Conservation (phyloP, 352 stramenopile species). For the Thraustochytrium sp. region DNA sequence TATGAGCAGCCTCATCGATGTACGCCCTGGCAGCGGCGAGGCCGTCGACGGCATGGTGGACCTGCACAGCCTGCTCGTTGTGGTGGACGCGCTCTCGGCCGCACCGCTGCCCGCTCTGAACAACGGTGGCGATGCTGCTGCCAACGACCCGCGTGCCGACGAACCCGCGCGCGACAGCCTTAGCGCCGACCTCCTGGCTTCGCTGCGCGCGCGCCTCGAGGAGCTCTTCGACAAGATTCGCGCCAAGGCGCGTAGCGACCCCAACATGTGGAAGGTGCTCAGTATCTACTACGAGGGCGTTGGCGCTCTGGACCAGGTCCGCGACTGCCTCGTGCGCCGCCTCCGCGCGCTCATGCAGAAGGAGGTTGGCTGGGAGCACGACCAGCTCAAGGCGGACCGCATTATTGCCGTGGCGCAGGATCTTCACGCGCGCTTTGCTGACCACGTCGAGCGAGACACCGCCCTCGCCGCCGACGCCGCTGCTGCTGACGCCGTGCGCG, state of each 20-base stretch:
- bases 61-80: constrained; percentile 4
- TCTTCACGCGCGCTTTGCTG: not conserved
- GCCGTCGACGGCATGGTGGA: not conserved
- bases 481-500: not conserved
- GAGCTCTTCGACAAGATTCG: constrained; percentile 22
- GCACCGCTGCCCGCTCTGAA: not conserved
- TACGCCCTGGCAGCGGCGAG: not conserved
- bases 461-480: not conserved
- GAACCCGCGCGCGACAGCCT: not conserved
- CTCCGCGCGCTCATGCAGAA: constrained; percentile 10
- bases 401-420: not conserved
- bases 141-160: not conserved
- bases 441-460: not conserved
- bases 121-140: not conserved
- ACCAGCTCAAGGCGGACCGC: constrained; percentile 12
- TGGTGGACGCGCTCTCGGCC: not conserved
- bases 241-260: not conserved
- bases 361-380: constrained; percentile 1
- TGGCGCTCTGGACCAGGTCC: not conserved
- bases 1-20: constrained; percentile 40
- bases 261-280: constrained; percentile 21
- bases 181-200: not conserved
- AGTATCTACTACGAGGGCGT: not conserved
- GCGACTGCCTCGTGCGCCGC: constrained; percentile 9
- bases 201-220: not conserved